Evolutionary conservation across 257 asterid genomes (phyloP).

Genomic region (Salvia rosmarinus): DNA sequence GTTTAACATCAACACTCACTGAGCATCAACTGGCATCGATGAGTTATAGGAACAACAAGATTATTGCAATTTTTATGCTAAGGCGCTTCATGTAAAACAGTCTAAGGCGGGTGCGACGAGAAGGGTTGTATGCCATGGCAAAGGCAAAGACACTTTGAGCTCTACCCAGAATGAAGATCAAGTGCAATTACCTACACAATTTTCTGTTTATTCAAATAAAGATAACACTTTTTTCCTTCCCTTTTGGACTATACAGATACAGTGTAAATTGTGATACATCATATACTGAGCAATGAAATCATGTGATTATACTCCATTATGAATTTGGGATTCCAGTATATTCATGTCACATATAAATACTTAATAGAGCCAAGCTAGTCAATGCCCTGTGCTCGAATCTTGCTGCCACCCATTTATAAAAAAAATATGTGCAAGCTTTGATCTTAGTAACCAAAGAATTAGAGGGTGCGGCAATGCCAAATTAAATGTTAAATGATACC

Average conservation of each 20-base stretch:
- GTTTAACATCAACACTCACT: not conserved
- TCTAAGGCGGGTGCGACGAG: slow-evolving; percentile 2
- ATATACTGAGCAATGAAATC: slow-evolving; percentile 1
- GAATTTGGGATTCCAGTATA: not conserved
- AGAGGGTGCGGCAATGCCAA: too few species aligned
- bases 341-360: too few species aligned
- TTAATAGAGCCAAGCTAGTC: too few species aligned
- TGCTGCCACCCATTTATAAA: too few species aligned
- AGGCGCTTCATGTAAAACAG: not conserved
- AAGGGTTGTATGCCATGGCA: slow-evolving; percentile 14
- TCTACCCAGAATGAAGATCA: slow-evolving; percentile 27
- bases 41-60: slow-evolving; percentile 6
- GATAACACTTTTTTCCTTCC: not conserved
- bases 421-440: too few species aligned
- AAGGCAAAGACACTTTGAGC: slow-evolving; percentile 19
- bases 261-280: slow-evolving; percentile 7
- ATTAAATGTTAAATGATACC: too few species aligned
- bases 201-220: slow-evolving; percentile 10
- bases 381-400: too few species aligned
- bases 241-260: not conserved
- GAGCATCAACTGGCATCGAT: slow-evolving; percentile 20
- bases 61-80: not conserved
- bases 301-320: slow-evolving; percentile 1
- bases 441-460: not conserved
- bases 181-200: slow-evolving; percentile 10